These are phyloP conservation scores for Monilinia fructicola DNA, from an alignment of 2,329 filamentous ascomycete genomes.

Conservation along the genomic window DNA sequence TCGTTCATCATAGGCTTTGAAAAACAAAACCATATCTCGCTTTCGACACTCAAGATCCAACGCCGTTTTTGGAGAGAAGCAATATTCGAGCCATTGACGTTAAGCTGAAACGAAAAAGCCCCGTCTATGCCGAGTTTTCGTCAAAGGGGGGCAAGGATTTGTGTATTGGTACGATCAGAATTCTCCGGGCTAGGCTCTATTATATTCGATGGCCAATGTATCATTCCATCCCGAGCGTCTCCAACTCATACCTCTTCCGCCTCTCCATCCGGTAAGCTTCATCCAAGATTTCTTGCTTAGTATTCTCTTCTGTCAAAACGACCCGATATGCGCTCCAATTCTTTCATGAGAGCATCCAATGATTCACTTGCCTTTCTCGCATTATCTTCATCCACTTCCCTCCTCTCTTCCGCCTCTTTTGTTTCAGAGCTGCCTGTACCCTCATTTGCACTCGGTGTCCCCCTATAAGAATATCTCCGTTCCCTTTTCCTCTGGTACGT, in stretches of 20 bases:
- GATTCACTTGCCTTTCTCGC: constrained; percentile 8
- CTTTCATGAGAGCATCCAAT: constrained; percentile 9
- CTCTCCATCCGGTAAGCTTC: background rate
- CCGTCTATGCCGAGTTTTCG: too few relatives aligned
- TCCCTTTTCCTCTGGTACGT: background rate
- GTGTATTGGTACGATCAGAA: background rate
- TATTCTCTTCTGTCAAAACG: constrained; percentile 13
- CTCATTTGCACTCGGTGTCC: background rate
- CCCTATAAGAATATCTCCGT: constrained; percentile 7
- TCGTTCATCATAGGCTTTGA: background rate
- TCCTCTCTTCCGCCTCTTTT: background rate
- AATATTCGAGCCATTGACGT: background rate
- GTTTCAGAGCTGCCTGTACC: background rate
- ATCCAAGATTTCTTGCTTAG: background rate
- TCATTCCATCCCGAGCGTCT: too few relatives aligned
- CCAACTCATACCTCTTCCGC: background rate
- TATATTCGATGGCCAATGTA: background rate
- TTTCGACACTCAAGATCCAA: background rate
- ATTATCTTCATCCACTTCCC: background rate
- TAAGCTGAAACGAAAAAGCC: background rate
- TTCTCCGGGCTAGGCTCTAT: too few relatives aligned
- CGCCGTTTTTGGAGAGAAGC: background rate
- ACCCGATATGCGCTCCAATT: constrained; percentile 7
- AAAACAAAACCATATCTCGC: background rate
- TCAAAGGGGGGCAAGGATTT: background rate